Evolutionary conservation across 1,139 yeast genomes (phyloP), one percentile per base, ranked within the genome.

Genomic region (Pichia kudriavzevii): DNA sequence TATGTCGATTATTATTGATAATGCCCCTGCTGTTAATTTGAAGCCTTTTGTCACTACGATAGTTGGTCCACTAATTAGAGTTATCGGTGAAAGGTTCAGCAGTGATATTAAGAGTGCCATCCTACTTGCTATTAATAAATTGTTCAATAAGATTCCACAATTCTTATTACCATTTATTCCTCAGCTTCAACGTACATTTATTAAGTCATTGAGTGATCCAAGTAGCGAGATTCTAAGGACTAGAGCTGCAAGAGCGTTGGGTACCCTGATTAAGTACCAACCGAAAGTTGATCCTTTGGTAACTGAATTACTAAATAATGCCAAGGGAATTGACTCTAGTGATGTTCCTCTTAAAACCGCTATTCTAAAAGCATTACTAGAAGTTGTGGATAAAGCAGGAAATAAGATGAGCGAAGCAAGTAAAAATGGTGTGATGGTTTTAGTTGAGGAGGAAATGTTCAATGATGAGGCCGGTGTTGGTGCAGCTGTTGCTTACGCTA

Each of bases 31-130:
- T 5, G 75, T 72, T 22, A 72, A 72, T 48, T 72, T 93, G 60
- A 83, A 78, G 58, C 85, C 95, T 26, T 83, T 79, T 59, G 95
- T 94, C 18, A 91, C 98, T 9, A 78, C 79, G 28, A 84, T 93
- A 46, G 88, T 96, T 24, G 99, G 99, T 62, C 98, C 98, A 31
- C 71, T 93, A 56, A 93, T 93, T 62, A 85, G 99, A 69, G 95
- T 88, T 39, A 84, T 91, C 56, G 98, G 99, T 52, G 99, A 93
- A 61, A 78, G 95, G 58, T 91, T 84, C 47, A 73, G 79, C 22
- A 72, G 94, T 43, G 94, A 85, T 48, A 84, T 91, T 51, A 91
- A 91, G 67, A 79, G 95, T 22, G 95, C 95, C 18, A 91, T 93
- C 48, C 67, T 93, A 54, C 69, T 71, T 47, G 94, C 97, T 1